Conservation (phyloP, 2,329 filamentous ascomycete species). For the Didymella lethalis region DNA sequence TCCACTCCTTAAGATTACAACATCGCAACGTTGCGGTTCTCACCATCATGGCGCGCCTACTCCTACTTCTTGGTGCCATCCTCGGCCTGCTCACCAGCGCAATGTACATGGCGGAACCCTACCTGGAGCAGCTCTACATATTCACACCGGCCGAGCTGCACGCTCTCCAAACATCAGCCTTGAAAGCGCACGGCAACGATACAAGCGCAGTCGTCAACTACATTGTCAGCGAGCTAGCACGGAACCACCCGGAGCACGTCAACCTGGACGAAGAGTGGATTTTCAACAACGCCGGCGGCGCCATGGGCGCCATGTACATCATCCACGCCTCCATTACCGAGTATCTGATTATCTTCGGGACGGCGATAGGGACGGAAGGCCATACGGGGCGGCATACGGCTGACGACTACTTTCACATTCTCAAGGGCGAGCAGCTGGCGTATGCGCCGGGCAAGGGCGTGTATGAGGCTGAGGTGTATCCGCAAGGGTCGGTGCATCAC, state of each 20-base stretch:
- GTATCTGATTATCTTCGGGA: slow-evolving; percentile 51
- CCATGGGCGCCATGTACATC: slow-evolving; percentile 92
- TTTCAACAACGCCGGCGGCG: slow-evolving; percentile 90
- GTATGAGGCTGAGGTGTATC: slow-evolving; percentile 74
- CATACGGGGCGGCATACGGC: slow-evolving; percentile 89
- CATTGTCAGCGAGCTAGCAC: slow-evolving; percentile 72
- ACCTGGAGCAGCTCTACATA: slow-evolving; percentile 68
- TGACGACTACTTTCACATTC: slow-evolving; percentile 94
- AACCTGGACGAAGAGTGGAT: slow-evolving; percentile 83
- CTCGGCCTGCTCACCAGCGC: slow-evolving; percentile 35
- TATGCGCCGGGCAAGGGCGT: slow-evolving; percentile 68
- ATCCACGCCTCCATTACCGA: slow-evolving; percentile 89
- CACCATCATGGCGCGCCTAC: slow-evolving; percentile 28
- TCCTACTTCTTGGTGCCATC: slow-evolving; percentile 33
- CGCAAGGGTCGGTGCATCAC: slow-evolving; percentile 74
- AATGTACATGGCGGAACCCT: slow-evolving; percentile 41
- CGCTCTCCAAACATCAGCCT: slow-evolving; percentile 67
- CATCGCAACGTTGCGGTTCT: not conserved
- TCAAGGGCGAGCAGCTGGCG: slow-evolving; percentile 77
- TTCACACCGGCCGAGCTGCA: slow-evolving; percentile 75
- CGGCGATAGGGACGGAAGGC: slow-evolving; percentile 83
- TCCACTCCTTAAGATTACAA: not conserved
- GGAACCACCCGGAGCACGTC: slow-evolving; percentile 56
- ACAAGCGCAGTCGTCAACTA: slow-evolving; percentile 72
- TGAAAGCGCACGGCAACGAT: slow-evolving; percentile 76